These are phyloP conservation scores for Cladophialophora chaetospira DNA, from an alignment of 2,329 filamentous ascomycete species.

Conservation along the genomic window DNA sequence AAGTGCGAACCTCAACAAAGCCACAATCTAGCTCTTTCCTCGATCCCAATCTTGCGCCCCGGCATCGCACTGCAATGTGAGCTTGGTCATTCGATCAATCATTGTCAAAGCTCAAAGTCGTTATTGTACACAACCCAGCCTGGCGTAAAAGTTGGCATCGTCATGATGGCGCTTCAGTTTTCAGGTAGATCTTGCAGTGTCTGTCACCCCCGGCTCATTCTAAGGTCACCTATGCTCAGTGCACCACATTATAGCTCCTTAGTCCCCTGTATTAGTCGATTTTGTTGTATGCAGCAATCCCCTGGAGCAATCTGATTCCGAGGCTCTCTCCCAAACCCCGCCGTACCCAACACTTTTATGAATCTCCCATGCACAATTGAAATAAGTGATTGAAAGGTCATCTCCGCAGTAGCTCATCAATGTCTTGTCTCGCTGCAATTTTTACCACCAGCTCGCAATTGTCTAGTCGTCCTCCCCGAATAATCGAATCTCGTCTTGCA, in stretches of 20 bases:
- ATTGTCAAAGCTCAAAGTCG: neutral
- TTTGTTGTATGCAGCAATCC: conserved; percentile 11
- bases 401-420: conserved; percentile 2
- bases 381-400: neutral
- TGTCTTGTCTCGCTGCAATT: neutral
- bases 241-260: neutral
- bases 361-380: neutral
- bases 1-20: neutral
- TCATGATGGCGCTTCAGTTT: conserved; percentile 1
- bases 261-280: conserved; percentile 3
- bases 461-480: conserved; percentile 12
- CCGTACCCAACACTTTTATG: conserved; percentile 7
- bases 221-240: neutral
- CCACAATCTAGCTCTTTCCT: neutral
- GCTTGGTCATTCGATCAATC: neutral
- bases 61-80: neutral
- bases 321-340: conserved; percentile 7
- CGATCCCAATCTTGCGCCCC: neutral
- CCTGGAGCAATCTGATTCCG: conserved; percentile 20
- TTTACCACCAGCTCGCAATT: neutral
- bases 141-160: neutral
- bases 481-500: conserved; percentile 14
- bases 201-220: neutral
- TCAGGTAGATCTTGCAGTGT: neutral
- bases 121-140: conserved; percentile 1